Evolutionary conservation across 208 protist species (phyloP), one percentile per base, ranked within the genome.

Genomic region (Trypanosoma vivax): DNA sequence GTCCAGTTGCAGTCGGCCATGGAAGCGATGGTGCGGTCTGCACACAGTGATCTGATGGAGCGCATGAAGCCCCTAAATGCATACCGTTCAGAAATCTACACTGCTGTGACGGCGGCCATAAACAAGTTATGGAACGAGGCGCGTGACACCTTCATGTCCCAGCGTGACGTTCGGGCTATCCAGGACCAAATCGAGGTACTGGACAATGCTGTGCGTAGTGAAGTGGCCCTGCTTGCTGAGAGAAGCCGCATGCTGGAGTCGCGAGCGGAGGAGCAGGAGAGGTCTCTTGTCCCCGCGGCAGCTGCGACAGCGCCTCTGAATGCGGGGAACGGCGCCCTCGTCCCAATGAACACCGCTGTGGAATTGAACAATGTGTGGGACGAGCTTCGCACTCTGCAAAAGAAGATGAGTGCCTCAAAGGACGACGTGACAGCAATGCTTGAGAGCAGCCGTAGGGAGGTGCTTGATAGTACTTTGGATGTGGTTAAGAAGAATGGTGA

Each of bases 21-120:
- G 29, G 85, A 92, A 43, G 52, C 65, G 13, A 74, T 81, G 3
- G 53, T 92, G 24, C 71, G 80, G 16, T 70, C 82, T 11, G 57
- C 72, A 4, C 79, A 93, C 55, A 60, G 74, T 14, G 86, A 93
- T 54, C 46, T 93, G n/a, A 43, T 89, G 21, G 82, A 93, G 27
- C 74, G 82, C 25, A 69, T 93, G 52, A 74, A 79, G 54, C 31
- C 69, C 23, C 48, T 81, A 19, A 58, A 69, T 5, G 63, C 65
- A 16, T 69, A 73, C 10, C 59, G 69, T 21, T 60, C 73, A 18
- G 60, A 74, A 33, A 64, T 92, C 27, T 75, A 82, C 23, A 50
- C 63, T 11, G 69, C 78, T 45, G 74, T 92, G 27, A 74, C 82
- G 18, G 54, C 63, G n/a, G 81, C 81, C 0, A 41, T 88, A 35